phyloP scores from a whole-genome alignment of 805 yeast species.

The Monosporozyma aerobia region DNA sequence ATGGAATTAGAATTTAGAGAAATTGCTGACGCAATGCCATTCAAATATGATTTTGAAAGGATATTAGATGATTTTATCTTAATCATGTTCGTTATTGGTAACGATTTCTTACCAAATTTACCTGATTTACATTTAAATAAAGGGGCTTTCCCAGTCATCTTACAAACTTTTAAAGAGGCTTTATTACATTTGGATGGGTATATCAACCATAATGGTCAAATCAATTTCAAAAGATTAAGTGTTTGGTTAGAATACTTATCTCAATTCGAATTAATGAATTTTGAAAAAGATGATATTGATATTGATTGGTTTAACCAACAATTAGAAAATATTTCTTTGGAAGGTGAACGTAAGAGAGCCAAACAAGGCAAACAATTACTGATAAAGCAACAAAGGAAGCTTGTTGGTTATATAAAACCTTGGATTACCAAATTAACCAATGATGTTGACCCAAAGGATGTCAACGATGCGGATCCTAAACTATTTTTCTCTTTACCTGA shows the following conservation, averaged over 20 bases:
- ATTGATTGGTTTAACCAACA: constrained; percentile 87
- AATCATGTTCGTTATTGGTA: constrained; percentile 90
- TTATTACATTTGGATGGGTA: constrained; percentile 72
- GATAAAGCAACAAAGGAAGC: constrained; percentile 63
- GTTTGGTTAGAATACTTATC: constrained; percentile 70
- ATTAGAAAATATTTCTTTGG: constrained; percentile 65
- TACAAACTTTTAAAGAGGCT: constrained; percentile 80
- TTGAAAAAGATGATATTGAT: constrained; percentile 76
- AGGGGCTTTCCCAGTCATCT: constrained; percentile 90
- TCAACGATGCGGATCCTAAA: constrained; percentile 31
- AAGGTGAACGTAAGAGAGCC: constrained; percentile 61
- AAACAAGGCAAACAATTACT: constrained; percentile 56
- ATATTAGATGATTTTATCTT: constrained; percentile 86
- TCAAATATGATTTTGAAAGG: constrained; percentile 75
- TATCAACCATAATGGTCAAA: constrained; percentile 71
- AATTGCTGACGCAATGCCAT: constrained; percentile 51
- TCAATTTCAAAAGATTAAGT: constrained; percentile 63
- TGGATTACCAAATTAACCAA: constrained; percentile 35
- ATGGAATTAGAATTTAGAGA: constrained; percentile 75
- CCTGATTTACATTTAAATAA: constrained; percentile 90
- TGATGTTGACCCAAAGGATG: constrained; percentile 17
- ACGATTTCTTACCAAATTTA: constrained; percentile 93
- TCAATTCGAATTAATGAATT: constrained; percentile 73
- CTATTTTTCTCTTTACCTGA: constrained; percentile 22
- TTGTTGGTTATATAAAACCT: constrained; percentile 49